Base-by-base conservation (phyloP, 2,329 filamentous ascomycete species). In the Lanzia echinophila region DNA sequence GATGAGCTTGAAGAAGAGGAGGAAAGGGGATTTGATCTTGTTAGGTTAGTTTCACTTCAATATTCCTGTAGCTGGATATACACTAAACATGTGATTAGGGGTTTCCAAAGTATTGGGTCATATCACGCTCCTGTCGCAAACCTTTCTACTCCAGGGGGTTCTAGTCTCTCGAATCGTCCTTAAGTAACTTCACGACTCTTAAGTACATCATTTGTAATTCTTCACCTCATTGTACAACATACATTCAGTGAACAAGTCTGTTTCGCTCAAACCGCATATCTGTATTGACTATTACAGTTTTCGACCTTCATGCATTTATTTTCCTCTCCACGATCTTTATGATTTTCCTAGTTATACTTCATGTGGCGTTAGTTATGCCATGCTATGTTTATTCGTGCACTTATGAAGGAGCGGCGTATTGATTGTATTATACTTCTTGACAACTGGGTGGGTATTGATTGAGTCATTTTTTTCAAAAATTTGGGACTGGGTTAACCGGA, bases 41-140 rank as follows among this genome's bases (percentile, higher is more conserved):
- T 63, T 6, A 63, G 60, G 67, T 68, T 61, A 48, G 34, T 45
- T 36, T 48, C 24, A 41, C 20, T 3, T 42, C 28, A 32, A 32
- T 45, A 20, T 28, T 8, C 2, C 15, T 39, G 10, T 12, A 22
- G 24, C 24, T 8, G 49, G 36, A 51, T 43, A 20, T 28, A 33
- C 52, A 45, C 65, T 71, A 65, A 73, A 63, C 43, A 39, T 57
- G 22, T 43, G 17, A 54, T 38, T 54, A 68, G 66, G 70, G 82
- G 82, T 0, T 85, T 85, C 61, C 82, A 84, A 65, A 84, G 78
- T 58, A 85, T 85, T 49, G 79, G 80, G 31, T 76, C 80, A 1
- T 85, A 81, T 57, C 82, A 85, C 59, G 38, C 76, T 17, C 58
- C 63, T 19, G 55, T 56, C 47, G 43, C 56, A 13, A 58, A 58